phyloP scores from a whole-genome alignment of 208 protist genomes.

The Crithidia mellificae region DNA sequence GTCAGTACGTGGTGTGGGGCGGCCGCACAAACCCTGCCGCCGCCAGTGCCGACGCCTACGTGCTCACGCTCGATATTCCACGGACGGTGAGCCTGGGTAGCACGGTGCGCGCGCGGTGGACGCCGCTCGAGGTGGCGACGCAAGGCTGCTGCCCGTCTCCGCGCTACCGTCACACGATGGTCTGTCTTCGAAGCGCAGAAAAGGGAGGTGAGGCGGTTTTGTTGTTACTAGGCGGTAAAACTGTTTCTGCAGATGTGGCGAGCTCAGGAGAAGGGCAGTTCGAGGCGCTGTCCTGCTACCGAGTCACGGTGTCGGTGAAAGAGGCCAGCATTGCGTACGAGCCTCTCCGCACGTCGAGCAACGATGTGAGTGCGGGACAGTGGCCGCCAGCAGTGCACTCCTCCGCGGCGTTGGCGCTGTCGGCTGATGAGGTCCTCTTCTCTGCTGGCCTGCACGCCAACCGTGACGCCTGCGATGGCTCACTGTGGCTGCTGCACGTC shows the following conservation, averaged over 20 bases:
- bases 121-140: slow-evolving; percentile 3
- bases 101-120: slow-evolving; percentile 30
- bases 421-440: slow-evolving; percentile 20
- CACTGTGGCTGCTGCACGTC: slow-evolving; percentile 25
- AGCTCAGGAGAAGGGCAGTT: background rate
- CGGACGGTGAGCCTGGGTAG: slow-evolving; percentile 20
- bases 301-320: slow-evolving; percentile 9
- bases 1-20: slow-evolving; percentile 74
- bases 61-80: slow-evolving; percentile 48
- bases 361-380: background rate
- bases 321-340: slow-evolving; percentile 25
- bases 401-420: slow-evolving; percentile 35
- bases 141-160: too few relatives aligned
- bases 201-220: slow-evolving; percentile 24
- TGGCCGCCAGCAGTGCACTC: slow-evolving; percentile 54
- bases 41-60: slow-evolving; percentile 44
- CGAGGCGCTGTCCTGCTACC: slow-evolving; percentile 25
- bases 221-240: slow-evolving; percentile 69
- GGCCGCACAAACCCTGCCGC: slow-evolving; percentile 77
- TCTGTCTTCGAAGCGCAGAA: slow-evolving; percentile 3
- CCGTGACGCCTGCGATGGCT: slow-evolving; percentile 14
- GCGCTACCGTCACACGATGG: slow-evolving; percentile 29
- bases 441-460: slow-evolving; percentile 16
- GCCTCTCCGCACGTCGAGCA: background rate
- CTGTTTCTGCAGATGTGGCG: background rate